Conservation (phyloP, 805 yeast genomes). For the Limtongozyma cylindracea region DNA sequence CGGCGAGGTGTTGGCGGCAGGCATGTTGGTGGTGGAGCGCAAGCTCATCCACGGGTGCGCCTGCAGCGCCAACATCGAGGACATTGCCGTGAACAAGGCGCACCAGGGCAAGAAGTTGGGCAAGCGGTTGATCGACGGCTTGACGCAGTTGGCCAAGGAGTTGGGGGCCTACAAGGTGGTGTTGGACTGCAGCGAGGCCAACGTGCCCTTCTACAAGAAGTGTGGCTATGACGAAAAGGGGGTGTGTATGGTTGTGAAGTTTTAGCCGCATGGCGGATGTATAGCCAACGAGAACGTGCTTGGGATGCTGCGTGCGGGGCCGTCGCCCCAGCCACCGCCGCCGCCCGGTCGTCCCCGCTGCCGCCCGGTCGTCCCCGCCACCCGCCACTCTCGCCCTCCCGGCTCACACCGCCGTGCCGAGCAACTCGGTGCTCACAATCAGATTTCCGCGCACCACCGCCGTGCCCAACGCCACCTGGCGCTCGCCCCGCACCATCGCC, state of each 20-base stretch:
- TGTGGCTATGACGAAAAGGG: constrained; percentile 57
- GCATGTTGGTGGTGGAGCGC: constrained; percentile 55
- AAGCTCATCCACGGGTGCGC: constrained; percentile 75
- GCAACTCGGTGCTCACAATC: neutral
- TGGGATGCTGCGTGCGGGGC: too few species aligned
- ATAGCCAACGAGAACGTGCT: too few species aligned
- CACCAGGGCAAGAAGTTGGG: constrained; percentile 82
- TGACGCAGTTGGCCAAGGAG: constrained; percentile 30
- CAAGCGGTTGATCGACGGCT: constrained; percentile 27
- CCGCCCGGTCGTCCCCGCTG: too few species aligned
- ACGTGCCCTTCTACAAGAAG: constrained; percentile 68
- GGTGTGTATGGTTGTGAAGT: constrained; percentile 37
- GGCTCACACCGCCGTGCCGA: neutral
- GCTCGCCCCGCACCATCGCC: constrained; percentile 20
- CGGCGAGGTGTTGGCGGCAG: constrained; percentile 53
- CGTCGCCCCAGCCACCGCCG: too few species aligned
- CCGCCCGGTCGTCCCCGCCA: too few species aligned
- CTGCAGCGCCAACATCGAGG: constrained; percentile 82
- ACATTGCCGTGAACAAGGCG: constrained; percentile 49
- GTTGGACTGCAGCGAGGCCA: constrained; percentile 67
- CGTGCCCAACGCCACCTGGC: constrained; percentile 11
- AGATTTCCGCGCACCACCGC: neutral
- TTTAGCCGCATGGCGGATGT: constrained; percentile 4
- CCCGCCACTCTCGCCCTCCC: too few species aligned
- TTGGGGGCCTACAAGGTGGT: constrained; percentile 72